A percentile compares a stretch with the other conserved stretches of the same genome.
Conservation (phyloP, 352 stramenopile species). For the Phytophthora constricta region DNA sequence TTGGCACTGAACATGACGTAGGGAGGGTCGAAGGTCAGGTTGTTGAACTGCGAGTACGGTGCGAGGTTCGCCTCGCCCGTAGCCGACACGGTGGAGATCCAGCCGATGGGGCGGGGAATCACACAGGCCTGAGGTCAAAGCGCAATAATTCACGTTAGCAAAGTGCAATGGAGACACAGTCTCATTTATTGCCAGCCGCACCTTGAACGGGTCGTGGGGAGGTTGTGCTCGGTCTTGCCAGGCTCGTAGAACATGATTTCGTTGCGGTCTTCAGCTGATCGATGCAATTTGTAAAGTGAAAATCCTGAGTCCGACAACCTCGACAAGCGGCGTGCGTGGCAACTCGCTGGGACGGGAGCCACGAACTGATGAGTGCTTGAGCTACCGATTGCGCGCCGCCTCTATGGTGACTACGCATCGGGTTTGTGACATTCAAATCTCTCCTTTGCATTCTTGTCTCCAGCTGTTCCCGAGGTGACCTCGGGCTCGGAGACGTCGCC, state of each 20-base stretch:
- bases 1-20: slow-evolving; percentile 47
- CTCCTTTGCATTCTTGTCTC: slow-evolving; percentile 20
- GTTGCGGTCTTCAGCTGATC: not conserved
- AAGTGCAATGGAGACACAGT: not conserved
- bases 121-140: slow-evolving; percentile 23
- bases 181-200: not conserved
- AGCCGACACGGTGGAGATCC: slow-evolving; percentile 38
- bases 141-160: not conserved
- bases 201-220: slow-evolving; percentile 43
- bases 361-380: slow-evolving; percentile 35
- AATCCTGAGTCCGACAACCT: not conserved
- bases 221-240: slow-evolving; percentile 41
- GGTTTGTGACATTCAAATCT: slow-evolving; percentile 43
- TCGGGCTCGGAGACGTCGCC: not conserved
- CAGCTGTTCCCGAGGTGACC: slow-evolving; percentile 26
- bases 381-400: slow-evolving; percentile 32
- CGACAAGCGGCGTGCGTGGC: slow-evolving; percentile 5
- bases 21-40: slow-evolving; percentile 38
- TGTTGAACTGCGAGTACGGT: slow-evolving; percentile 44
- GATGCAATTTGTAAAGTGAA: slow-evolving; percentile 25
- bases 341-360: not conserved
- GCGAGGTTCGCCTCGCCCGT: slow-evolving; percentile 32
- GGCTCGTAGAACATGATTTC: slow-evolving; percentile 36
- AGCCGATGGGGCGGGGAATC: slow-evolving; percentile 34
- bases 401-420: slow-evolving; percentile 30